Percentiles rank a stretch among this genome's conserved stretches.
Evolutionary conservation across 495 filamentous ascomycete genomes (phyloP).

Genomic region (Aspergillus baeticus): DNA sequence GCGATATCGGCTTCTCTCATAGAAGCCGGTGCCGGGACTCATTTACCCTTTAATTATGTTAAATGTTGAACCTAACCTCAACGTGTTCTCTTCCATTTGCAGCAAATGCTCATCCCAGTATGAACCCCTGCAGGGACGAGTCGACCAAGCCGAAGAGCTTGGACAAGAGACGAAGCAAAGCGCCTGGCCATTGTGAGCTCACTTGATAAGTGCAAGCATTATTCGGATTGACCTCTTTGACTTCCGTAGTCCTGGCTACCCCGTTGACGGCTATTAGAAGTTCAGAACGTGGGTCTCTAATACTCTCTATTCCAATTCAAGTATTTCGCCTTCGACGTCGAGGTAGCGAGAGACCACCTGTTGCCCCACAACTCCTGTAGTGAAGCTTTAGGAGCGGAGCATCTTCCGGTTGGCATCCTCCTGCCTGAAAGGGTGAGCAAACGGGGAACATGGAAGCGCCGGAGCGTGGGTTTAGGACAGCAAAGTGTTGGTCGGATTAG

Average conservation of each 20-base stretch:
- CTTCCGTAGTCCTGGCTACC: too few relatives aligned
- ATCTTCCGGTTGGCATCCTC: not conserved
- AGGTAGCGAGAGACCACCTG: not conserved
- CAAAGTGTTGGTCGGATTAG: not conserved
- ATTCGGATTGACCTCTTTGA: too few relatives aligned
- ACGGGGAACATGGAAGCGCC: not conserved
- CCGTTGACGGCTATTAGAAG: too few relatives aligned
- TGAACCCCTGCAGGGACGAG: not conserved
- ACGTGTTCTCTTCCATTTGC: not conserved
- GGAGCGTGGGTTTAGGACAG: not conserved
- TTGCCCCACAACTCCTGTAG: not conserved
- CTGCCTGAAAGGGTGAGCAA: not conserved
- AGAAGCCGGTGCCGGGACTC: too few relatives aligned
- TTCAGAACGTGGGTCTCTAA: not conserved
- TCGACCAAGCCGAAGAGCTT: not conserved
- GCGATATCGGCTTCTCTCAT: too few relatives aligned
- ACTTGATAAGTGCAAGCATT: too few relatives aligned
- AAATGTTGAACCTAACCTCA: not conserved
- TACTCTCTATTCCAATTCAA: not conserved
- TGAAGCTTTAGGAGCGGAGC: not conserved
- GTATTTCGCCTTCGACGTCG: not conserved
- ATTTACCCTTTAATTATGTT: too few relatives aligned
- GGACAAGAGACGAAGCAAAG: not conserved
- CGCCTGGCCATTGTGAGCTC: too few relatives aligned
- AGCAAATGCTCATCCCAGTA: too few relatives aligned